Percentiles rank a stretch among this genome's conserved stretches.
These are phyloP conservation scores for Euryodendron excelsum DNA, from an alignment of 148 eudicot species.

Conservation along the genomic window DNA sequence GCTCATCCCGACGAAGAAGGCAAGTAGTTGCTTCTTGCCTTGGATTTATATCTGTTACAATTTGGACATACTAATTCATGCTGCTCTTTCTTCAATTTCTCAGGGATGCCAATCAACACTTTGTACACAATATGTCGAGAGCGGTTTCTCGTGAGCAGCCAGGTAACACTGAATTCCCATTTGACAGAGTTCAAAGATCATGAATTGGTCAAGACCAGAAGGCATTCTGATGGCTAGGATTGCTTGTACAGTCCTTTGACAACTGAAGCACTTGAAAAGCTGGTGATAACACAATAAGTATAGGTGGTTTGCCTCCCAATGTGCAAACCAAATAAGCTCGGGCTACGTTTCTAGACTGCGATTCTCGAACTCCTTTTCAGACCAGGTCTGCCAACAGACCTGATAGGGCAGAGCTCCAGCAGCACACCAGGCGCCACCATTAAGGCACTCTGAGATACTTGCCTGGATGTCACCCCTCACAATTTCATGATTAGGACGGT, in stretches of 20 bases:
- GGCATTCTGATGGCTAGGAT: slow-evolving; percentile 86
- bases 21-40: slow-evolving; percentile 17
- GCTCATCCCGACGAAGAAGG: slow-evolving; percentile 87
- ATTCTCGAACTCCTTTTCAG: no score
- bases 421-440: no score
- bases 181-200: slow-evolving; percentile 93
- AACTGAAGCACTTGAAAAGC: slow-evolving; percentile 71
- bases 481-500: no score
- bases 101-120: slow-evolving; percentile 72
- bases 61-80: not conserved
- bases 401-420: no score
- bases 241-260: slow-evolving; percentile 80
- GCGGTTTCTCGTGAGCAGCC: slow-evolving; percentile 88
- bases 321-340: no score
- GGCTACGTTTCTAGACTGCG: no score
- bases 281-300: slow-evolving; percentile 59
- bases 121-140: slow-evolving; percentile 75
- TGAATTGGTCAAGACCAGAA: slow-evolving; percentile 73
- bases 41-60: not conserved
- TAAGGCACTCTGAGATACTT: no score
- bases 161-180: slow-evolving; percentile 85
- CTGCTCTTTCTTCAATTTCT: slow-evolving; percentile 3
- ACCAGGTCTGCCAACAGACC: no score
- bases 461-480: no score
- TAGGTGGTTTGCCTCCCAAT: no score